A percentile compares a stretch with the other conserved stretches of the same genome.
phyloP scores from a whole-genome alignment of 2,329 filamentous ascomycete genomes.

The Bipolaris oryzae region DNA sequence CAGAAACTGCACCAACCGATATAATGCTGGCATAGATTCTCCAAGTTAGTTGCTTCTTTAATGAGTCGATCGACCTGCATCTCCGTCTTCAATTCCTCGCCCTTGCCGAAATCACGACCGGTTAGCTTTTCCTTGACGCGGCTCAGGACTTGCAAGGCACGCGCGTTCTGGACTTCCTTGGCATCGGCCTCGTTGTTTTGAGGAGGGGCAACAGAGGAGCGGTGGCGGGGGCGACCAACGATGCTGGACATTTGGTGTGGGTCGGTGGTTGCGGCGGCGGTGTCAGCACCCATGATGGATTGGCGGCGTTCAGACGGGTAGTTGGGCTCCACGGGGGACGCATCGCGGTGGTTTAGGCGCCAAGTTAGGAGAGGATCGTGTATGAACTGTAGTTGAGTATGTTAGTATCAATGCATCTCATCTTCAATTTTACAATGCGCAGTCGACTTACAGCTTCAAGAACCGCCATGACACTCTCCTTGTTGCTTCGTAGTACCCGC shows the following conservation, averaged over 20 bases:
- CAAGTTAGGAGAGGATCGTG: conserved; percentile 99
- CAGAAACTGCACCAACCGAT: conserved; percentile 99
- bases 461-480: conserved; percentile 98
- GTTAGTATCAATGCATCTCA: conserved; percentile 12
- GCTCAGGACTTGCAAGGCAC: conserved; percentile 87
- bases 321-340: conserved; percentile 62
- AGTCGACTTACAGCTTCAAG: conserved; percentile 84
- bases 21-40: conserved; percentile 98
- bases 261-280: conserved; percentile 23
- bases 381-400: conserved; percentile 73
- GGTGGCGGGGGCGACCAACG: conserved; percentile 42
- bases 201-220: conserved; percentile 38
- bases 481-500: conserved; percentile 94
- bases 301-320: conserved; percentile 66
- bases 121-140: conserved; percentile 96
- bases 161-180: conserved; percentile 86
- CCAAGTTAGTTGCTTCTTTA: conserved; percentile 91
- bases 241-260: conserved; percentile 37
- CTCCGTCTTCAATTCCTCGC: conserved; percentile 78
- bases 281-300: conserved; percentile 60
- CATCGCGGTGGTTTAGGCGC: conserved; percentile 73
- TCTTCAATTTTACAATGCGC: background rate
- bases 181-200: conserved; percentile 52
- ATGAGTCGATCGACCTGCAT: conserved; percentile 94
- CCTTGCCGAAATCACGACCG: conserved; percentile 84